Evolutionary conservation across 2,329 filamentous ascomycete species (phyloP).

Genomic region (Stachybotrys chartarum): DNA sequence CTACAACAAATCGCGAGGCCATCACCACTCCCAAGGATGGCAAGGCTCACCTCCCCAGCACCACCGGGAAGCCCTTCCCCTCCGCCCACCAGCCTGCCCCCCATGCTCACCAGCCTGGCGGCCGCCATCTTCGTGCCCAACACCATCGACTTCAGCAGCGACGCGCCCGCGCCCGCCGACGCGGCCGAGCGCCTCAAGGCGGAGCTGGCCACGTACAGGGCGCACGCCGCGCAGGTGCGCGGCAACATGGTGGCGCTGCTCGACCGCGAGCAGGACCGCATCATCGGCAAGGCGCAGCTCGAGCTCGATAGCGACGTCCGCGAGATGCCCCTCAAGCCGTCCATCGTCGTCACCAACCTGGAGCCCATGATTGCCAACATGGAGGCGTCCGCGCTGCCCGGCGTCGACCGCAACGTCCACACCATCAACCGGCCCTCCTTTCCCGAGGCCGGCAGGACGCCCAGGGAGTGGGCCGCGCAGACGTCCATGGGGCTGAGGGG

Average conservation of each 20-base stretch:
- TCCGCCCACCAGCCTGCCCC: constrained; percentile 6
- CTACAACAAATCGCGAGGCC: too few relatives aligned
- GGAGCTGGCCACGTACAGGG: constrained; percentile 13
- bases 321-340: constrained; percentile 1
- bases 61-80: background rate
- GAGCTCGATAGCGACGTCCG: constrained; percentile 6
- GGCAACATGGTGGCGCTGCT: constrained; percentile 21
- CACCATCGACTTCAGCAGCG: constrained; percentile 10
- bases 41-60: too few relatives aligned
- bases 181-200: constrained; percentile 12
- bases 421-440: constrained; percentile 11
- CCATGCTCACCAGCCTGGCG: constrained; percentile 14
- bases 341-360: constrained; percentile 4
- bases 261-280: constrained; percentile 23
- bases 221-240: constrained; percentile 18
- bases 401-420: constrained; percentile 4
- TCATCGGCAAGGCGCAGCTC: constrained; percentile 13
- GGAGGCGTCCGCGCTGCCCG: constrained; percentile 9
- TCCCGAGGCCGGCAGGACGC: constrained; percentile 2
- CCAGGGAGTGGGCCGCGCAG: constrained; percentile 14
- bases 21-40: too few relatives aligned
- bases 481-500: constrained; percentile 12
- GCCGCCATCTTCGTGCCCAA: constrained; percentile 28
- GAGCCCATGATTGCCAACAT: constrained; percentile 23
- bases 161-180: constrained; percentile 8